Base-by-base conservation (phyloP, 2,329 filamentous ascomycete species). In the Aureobasidium vineae region DNA sequence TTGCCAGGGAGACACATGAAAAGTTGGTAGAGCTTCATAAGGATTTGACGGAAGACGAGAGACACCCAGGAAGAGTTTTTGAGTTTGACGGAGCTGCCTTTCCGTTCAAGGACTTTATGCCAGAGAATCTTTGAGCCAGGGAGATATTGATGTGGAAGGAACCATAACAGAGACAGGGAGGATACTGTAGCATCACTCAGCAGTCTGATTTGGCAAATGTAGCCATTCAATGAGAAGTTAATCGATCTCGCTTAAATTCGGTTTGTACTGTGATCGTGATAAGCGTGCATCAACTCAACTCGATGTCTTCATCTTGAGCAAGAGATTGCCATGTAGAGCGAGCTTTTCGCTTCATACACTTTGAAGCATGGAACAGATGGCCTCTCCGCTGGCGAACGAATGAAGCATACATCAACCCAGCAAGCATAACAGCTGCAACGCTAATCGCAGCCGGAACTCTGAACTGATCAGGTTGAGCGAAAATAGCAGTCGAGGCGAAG, bases 401-500 rank as follows among this genome's bases (percentile, higher is more conserved):
- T 0, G 74, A 73, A 0, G 86, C 81, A 72, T 87, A 89, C 33
- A 83, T 77, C 0, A 76, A 75, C 0, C 81, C 81, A 0, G 84
- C 82, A 0, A 75, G 56, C 2, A 76, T 79, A 0, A 88, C 81
- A 0, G 86, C 85, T 0, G 72, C 77, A 2, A 83, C 80, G 65
- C 85, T 89, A 54, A 90, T 81, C 7, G 84, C 74, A 0, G 85
- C 83, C 0, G 89, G 88, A 73, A 84, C 87, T 65, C 79, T 79
- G 73, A 92, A 92, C 71, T 90, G 82, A 3, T 83, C 80, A 0
- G 89, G 89, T 0, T 78, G 77, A 0, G 84, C 80, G 68, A 88
- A 91, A 4, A 88, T 73, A 67, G 91, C 86, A 0, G 90, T 92
- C 0, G 83, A 82, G 0, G 81, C 81, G 72, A 86, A 92, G 0